phyloP scores from a whole-genome alignment of 2,329 filamentous ascomycete genomes.

The Fusarium udum region DNA sequence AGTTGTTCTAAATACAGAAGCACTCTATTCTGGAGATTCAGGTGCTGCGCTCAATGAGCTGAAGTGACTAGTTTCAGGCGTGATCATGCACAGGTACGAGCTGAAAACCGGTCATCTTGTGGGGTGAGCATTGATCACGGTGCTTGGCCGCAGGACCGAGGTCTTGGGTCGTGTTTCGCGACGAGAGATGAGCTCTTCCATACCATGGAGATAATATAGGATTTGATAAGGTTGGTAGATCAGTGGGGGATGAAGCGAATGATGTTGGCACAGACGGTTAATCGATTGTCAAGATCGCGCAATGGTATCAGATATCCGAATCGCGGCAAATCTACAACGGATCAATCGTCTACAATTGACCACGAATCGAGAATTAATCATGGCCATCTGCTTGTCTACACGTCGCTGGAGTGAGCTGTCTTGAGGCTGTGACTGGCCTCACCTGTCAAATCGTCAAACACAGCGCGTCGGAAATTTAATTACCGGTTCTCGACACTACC shows the following conservation, averaged over 20 bases:
- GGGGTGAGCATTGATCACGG: slow-evolving; percentile 4
- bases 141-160: slow-evolving; percentile 9
- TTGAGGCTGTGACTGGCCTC: slow-evolving; percentile 6
- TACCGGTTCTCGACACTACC: neutral
- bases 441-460: neutral
- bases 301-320: neutral
- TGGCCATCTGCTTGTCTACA: neutral
- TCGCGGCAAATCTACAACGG: neutral
- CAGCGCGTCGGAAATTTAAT: neutral
- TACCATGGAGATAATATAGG: neutral
- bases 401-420: neutral
- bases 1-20: neutral
- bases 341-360: neutral
- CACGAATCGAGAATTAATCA: neutral
- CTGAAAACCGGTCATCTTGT: neutral
- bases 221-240: neutral
- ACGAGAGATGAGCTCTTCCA: neutral
- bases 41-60: neutral
- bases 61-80: neutral
- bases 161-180: neutral
- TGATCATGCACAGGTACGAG: slow-evolving; percentile 9
- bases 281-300: neutral
- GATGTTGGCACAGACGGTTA: neutral
- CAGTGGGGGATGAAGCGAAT: neutral
- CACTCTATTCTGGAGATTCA: neutral